Evolutionary conservation across 2,329 filamentous ascomycete genomes (phyloP).

Genomic region (Monosporascus sp.): DNA sequence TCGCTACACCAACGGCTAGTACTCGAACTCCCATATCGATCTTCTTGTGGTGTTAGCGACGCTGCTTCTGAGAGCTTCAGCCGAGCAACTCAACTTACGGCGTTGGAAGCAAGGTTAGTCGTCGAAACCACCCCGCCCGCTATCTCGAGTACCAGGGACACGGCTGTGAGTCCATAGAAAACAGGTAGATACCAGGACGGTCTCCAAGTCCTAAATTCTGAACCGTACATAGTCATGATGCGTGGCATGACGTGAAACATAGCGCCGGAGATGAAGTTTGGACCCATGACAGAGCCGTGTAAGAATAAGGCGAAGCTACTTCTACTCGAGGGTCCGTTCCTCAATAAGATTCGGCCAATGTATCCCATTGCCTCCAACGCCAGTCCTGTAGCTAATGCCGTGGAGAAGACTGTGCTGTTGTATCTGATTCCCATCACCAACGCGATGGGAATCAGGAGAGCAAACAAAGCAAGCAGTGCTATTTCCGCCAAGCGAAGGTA

Average conservation of each 20-base stretch:
- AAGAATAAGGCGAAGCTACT: conserved; percentile 39
- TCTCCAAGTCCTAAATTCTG: conserved; percentile 32
- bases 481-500: conserved; percentile 34
- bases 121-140: conserved; percentile 37
- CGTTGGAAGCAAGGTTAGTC: conserved; percentile 24
- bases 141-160: conserved; percentile 29
- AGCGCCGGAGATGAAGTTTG: conserved; percentile 39
- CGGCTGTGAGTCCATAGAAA: conserved; percentile 15
- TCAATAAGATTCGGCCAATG: conserved; percentile 39
- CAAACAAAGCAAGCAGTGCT: conserved; percentile 35
- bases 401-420: conserved; percentile 35
- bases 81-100: conserved; percentile 26
- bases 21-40: conserved; percentile 29
- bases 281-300: conserved; percentile 42
- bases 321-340: conserved; percentile 25
- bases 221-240: conserved; percentile 42
- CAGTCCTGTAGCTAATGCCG: conserved; percentile 35
- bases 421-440: conserved; percentile 34
- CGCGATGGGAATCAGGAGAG: conserved; percentile 32
- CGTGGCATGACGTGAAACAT: conserved; percentile 42
- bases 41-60: conserved; percentile 6
- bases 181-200: conserved; percentile 25
- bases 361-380: conserved; percentile 42
- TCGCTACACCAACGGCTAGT: conserved; percentile 37
- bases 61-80: not conserved